A percentile compares a stretch with the other conserved stretches of the same genome.
Conservation (phyloP, 345 rosid species). For the Gossypium mustelinum region DNA sequence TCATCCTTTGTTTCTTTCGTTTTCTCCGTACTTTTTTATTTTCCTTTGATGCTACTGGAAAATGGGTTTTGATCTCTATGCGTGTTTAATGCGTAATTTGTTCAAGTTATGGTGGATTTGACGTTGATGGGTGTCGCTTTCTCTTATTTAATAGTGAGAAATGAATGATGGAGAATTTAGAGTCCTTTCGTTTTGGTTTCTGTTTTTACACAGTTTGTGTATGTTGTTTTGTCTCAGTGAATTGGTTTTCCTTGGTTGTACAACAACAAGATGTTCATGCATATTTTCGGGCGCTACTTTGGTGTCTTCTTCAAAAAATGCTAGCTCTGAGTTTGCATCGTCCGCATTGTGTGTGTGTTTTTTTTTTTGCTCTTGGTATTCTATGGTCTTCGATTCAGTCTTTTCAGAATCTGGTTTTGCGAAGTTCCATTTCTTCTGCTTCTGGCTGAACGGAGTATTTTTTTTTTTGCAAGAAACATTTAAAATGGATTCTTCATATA, state of each 20-base stretch:
- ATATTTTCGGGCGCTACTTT: background rate
- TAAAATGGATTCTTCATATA: no score
- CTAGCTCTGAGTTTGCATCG: constrained; percentile 6
- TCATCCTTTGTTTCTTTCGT: background rate
- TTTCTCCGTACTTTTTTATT: background rate
- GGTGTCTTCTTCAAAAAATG: background rate
- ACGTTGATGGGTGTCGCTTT: constrained; percentile 36
- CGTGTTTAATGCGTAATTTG: constrained; percentile 23
- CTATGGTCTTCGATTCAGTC: constrained; percentile 1
- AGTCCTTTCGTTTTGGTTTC: constrained; percentile 18
- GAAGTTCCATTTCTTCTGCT: constrained; percentile 21
- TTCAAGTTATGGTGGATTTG: constrained; percentile 9
- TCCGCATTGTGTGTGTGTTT: constrained; percentile 26
- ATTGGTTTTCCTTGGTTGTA: constrained; percentile 21
- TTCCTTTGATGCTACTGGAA: background rate
- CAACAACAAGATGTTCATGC: constrained; percentile 9
- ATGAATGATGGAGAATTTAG: constrained; percentile 13
- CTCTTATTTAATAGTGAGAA: constrained; percentile 20
- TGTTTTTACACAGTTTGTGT: constrained; percentile 33
- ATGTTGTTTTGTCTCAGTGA: constrained; percentile 46
- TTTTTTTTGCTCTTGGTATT: constrained; percentile 19
- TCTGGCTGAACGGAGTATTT: constrained; percentile 18
- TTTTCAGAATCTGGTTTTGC: constrained; percentile 12
- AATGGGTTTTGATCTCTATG: constrained; percentile 32
- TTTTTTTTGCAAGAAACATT: no score